Conservation (phyloP, 2,329 filamentous ascomycete genomes). For the Ceratocystiopsis minuta region DNA sequence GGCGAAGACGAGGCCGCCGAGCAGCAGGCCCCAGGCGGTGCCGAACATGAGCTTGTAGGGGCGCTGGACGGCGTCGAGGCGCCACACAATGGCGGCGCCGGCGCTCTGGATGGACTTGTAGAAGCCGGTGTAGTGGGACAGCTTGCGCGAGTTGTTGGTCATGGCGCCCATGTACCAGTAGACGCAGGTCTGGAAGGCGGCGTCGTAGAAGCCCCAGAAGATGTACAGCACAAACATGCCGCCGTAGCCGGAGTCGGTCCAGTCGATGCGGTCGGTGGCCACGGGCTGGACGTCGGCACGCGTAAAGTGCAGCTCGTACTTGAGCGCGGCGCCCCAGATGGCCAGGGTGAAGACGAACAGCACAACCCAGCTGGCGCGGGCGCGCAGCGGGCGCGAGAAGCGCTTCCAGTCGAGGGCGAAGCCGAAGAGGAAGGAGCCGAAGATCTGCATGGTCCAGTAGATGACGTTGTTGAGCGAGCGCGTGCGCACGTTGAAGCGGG, state of each 20-base stretch:
- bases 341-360: conserved; percentile 30
- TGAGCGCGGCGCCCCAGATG: conserved; percentile 36
- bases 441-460: conserved; percentile 38
- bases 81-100: conserved; percentile 28
- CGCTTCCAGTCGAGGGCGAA: conserved; percentile 24
- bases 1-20: conserved; percentile 23
- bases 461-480: conserved; percentile 24
- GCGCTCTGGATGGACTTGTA: conserved; percentile 27
- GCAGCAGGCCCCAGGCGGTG: conserved; percentile 28
- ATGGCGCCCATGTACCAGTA: conserved; percentile 40
- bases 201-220: conserved; percentile 52
- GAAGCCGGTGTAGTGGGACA: conserved; percentile 26
- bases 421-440: conserved; percentile 30
- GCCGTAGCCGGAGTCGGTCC: no score
- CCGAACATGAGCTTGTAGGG: conserved; percentile 23
- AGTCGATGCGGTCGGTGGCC: conserved; percentile 25
- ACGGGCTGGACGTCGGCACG: not conserved
- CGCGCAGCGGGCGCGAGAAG: conserved; percentile 25
- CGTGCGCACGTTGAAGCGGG: conserved; percentile 2
- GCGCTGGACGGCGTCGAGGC: conserved; percentile 20
- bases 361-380: conserved; percentile 24
- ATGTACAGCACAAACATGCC: conserved; percentile 36
- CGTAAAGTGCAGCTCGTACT: conserved; percentile 20
- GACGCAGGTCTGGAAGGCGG: conserved; percentile 45
- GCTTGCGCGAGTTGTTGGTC: conserved; percentile 22